Evolutionary conservation across 768 basidiomycete species (phyloP), one percentile per base, ranked within the genome.

Genomic region (Boletus huronensis): DNA sequence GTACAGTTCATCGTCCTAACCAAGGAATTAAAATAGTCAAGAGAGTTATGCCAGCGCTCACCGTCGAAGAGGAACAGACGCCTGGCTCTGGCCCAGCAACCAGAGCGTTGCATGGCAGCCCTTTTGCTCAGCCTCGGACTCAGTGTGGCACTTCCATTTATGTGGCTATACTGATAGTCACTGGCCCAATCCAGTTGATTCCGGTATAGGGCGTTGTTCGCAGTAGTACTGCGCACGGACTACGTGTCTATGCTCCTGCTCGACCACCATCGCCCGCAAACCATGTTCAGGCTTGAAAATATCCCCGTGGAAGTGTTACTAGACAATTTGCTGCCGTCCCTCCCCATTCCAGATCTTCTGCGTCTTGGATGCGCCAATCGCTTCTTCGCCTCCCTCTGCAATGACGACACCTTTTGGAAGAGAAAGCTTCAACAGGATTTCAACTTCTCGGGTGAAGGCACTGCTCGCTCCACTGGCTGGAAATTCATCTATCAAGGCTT

Each of bases 401-500:
- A 79, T 13, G 90, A 93, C 64, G 87, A 91, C 53, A 84, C 83
- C 0, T 78, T 93, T 55, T 95, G 93, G 93, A 85, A 83, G 65
- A 76, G 81, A 28, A 87, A 81, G 56, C 72, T 90, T 9, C 66
- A 77, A 29, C 68, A 70, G 31, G 93, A 94, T 65, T 93, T 84
- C 75, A 90, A 92, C 70, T 94, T 91, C 62, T 79, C 86, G 8
- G 82, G 80, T 4, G 75, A 79, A 38, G 80, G 78, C 39, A 92
- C 87, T 0, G 92, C 92, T 14, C 76, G 93, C 19, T 82, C 79
- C 13, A 82, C 72, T 41, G 91, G 91, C 14, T 95, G 87, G 84
- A 88, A 86, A 70, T 79, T 83, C 60, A 82, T 95, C 36, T 95
- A 93, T 72, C 77, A 75, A 44, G 82, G 88, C 6, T 72, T 95